Base-by-base conservation (phyloP, 345 rosid genomes). In the Erodium maritimum region DNA sequence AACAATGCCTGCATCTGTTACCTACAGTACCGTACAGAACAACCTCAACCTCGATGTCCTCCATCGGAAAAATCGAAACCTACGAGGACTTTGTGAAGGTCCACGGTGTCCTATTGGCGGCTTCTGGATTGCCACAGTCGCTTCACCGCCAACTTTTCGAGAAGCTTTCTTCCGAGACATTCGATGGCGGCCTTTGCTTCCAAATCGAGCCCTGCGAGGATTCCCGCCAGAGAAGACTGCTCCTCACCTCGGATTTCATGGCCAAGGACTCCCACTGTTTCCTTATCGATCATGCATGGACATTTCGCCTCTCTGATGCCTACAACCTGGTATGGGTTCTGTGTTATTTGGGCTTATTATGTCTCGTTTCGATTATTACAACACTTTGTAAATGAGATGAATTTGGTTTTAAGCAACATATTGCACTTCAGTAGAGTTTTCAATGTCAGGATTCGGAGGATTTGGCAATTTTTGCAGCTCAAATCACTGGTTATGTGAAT, bases 221-320 rank as follows among this genome's bases (percentile, higher is more conserved):
- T 54, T 83, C 77, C 45, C 76, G 86, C n/a, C 90, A 67, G 73
- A 74, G 93, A 59, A 81, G 79, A 57, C 91, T 91, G 61, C 55
- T 88, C 5, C 78, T 84, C 61, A 77, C 93, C 56, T 75, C 90
- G 7, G 80, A 72, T 0, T 72, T 77, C 37, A 68, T 88, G 87
- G 78, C 74, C 9, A 55, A 61, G 23, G 83, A 80, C 9, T 88
- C 93, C 71, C 66, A 84, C 54, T 87, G 86, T 57, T 91, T 91
- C 65, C 95, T 91, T 37, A 46, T 91, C 52, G 95, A 91, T 70
- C 95, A 91, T 57, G 96, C 96, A 59, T 91, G 98, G 98, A 84
- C 96, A 21, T 91, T 91, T 63, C 93, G 95, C 17, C 93, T 84
- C 63, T 62, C 85, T 19, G 96, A 86, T 65, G 96, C 96, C 34